Evolutionary conservation across 139 green algal species (phyloP), one percentile per base, ranked within the genome.

Genomic region (Chlorella sorokiniana): DNA sequence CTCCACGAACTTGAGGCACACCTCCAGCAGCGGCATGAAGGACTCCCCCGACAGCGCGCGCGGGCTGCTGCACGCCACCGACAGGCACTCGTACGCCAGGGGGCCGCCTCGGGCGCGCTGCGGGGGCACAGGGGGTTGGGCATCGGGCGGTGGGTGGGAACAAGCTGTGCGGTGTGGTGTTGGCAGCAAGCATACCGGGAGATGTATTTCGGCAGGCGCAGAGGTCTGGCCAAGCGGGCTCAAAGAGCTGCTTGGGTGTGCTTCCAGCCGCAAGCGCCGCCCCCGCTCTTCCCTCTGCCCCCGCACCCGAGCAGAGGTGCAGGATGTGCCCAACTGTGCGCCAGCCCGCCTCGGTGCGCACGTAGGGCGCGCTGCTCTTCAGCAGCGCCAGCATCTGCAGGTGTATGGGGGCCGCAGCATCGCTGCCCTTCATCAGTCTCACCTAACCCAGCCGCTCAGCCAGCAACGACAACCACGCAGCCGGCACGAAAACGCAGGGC

Each of bases 311-410:
- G 27, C 91, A 94, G 77, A 95, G 93, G 62, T 89, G 92, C 67
- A 98, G 88, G 25, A 98, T 88, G 35, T 85, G 84, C 74, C 89
- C 93, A 6, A 98, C 87, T 29, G 92, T 96, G 31, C 91, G 84
- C 95, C 95, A 98, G 31, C 91, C 92, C 61, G 87, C 85, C 62
- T 92, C 88, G 16, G 85, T 92, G 41, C 88, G 88, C 37, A 97
- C 93, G 85, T 95, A 94, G 0, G 85, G 83, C 1, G 92, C 92
- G 35, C 90, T 93, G 40, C 77, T 69, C 52, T 89, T 86, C 63
- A 96, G 85, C 74, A 96, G 80, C 11, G 65, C 65, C 56, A 93
- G 81, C 78, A 95, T 78, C 78, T 90, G 79, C 63, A 29, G 8
- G 54, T 11, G 31, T n/a, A n/a, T n/a, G n/a, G n/a, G n/a, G n/a